Evolutionary conservation across 1,139 yeast species (phyloP), one percentile per base, ranked within the genome.

Genomic region (Saccharomycopsis phalli): DNA sequence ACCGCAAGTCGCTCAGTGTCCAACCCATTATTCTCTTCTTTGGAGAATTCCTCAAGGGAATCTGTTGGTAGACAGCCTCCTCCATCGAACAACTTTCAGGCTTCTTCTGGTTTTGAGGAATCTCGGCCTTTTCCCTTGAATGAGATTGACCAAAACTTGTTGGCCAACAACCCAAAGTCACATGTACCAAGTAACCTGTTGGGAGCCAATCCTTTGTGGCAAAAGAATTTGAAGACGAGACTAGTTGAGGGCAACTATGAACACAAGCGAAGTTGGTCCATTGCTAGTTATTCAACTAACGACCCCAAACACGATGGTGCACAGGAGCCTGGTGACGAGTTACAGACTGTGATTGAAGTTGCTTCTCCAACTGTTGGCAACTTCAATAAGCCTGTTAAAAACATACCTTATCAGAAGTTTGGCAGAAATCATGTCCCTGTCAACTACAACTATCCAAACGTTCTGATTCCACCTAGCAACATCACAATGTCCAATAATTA

Each of bases 251-350:
- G 28, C 17, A 36, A 31, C 21, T 22, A n/a, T 22, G 44, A 41
- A 13, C 47, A 44, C 29, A 44, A 42, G 19, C 23, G 47, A 20
- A 44, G 47, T 22, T 42, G 46, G 47, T 42, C 46, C 6, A 44
- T 44, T 36, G 38, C 46, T n/a, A 33, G 37, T 16, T 36, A 37
- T 32, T 37, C 31, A n/a, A 26, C 21, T 6, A 13, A 4, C n/a
- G 13, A 6, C 13, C 31, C 18, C 7, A 7, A 11, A n/a, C 14
- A 32, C 18, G 21, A 31, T 13, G 8, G 17, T 6, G 11, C 33
- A 7, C 10, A 26, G 4, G 38, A 36, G 14, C 25, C 25, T 6
- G 20, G 20, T 14, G 40, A 36, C 4, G 40, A 36, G 13, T 25
- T 31, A 13, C 21, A 28, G 7, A 17, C 35, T 19, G 33, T 19